These are phyloP conservation scores for Mycena polygramma DNA, from an alignment of 768 basidiomycete species.

Conservation along the genomic window DNA sequence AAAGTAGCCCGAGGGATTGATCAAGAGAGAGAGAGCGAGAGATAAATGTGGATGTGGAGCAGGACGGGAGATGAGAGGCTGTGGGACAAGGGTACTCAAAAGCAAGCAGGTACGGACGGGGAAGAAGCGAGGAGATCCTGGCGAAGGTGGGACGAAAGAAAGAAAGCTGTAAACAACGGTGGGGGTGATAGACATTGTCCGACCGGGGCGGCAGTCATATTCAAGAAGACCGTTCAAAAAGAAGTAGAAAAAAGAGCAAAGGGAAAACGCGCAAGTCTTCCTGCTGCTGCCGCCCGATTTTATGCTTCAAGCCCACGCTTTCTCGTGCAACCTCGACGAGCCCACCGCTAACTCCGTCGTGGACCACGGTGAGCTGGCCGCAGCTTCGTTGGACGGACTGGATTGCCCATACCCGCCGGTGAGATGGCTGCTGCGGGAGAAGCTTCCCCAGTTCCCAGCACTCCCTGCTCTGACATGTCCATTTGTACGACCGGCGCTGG, in stretches of 20 bases:
- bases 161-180: conserved; percentile 35
- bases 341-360: conserved; percentile 65
- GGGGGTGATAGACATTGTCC: conserved; percentile 54
- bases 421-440: conserved; percentile 68
- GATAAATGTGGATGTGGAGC: conserved; percentile 38
- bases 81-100: conserved; percentile 31
- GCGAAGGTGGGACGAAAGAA: conserved; percentile 34
- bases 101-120: conserved; percentile 39
- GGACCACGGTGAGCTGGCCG: conserved; percentile 71
- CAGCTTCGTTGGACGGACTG: conserved; percentile 70
- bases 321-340: conserved; percentile 67
- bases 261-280: conserved; percentile 37
- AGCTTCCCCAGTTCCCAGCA: conserved; percentile 82
- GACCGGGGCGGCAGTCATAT: conserved; percentile 55
- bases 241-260: conserved; percentile 39
- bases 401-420: conserved; percentile 65
- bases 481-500: conserved; percentile 59
- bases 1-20: conserved; percentile 54
- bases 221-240: conserved; percentile 46
- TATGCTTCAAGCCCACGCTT: conserved; percentile 65
- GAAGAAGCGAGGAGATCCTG: conserved; percentile 36
- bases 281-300: conserved; percentile 33
- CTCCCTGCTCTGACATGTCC: conserved; percentile 85
- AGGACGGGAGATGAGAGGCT: conserved; percentile 25
- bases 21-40: conserved; percentile 42